Evolutionary conservation across 352 stramenopile species (phyloP), one percentile per base, ranked within the genome.

Genomic region (Achlya hypogyna): DNA sequence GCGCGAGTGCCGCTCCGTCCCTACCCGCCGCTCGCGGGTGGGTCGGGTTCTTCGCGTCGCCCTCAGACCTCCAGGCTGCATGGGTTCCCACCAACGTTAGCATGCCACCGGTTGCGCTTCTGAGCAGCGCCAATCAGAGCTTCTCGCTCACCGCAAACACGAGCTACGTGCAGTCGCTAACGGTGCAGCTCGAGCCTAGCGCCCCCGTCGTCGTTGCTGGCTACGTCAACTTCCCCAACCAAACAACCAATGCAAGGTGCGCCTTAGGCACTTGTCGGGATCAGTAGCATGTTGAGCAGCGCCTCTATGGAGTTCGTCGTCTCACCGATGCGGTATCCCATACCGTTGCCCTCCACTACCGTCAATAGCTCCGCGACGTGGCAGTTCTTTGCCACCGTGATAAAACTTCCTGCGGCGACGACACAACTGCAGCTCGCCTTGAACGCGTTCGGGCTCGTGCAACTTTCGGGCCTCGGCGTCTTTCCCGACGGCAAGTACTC

Each of bases 381-480:
- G 60, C 60, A 67, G 51, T 67, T 67, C 22, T 27, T 67, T 28
- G 43, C 51, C 23, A 10, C 42, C 12, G 14, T 5, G 9, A 34
- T 67, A 4, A 40, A 31, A 14, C 6, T 67, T 5, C 23, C 42
- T 8, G 20, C 56, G n/a, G 47, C 42, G 1, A 58, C 42, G 4
- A 67, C n/a, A 22, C 51, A 49, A 16, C 60, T 67, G 2, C 60
- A 67, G 51, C 3, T 67, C 6, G 60, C 59, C 14, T 2, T 67
- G 3, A 67, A 67, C 18, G 32, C 60, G 10, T 51, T 45, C 32
- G 18, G 18, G 3, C 20, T n/a, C 22, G 9, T 60, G 4, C 8
- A 58, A 20, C 23, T 67, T 22, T 31, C 45, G 5, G 59, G 51
- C 27, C 60, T 67, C 2, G 60, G 60, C n/a, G 14, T 67, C 20